A percentile compares a stretch with the other conserved stretches of the same genome.
Evolutionary conservation across 139 green algal species (phyloP).

Genomic region (Gonium pectorale): DNA sequence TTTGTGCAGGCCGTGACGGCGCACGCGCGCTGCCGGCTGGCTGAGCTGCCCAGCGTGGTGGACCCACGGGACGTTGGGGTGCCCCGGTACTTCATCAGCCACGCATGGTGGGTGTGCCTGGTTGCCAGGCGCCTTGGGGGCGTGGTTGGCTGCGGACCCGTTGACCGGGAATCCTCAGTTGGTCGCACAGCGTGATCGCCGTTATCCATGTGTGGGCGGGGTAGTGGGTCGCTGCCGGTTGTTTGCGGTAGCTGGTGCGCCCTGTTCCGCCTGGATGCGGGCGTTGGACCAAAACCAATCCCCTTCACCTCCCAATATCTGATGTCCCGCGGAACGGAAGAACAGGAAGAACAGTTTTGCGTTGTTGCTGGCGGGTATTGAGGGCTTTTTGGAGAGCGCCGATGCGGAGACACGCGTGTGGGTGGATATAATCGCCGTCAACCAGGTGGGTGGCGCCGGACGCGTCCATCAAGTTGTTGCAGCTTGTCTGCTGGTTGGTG

Average conservation of each 20-base stretch:
- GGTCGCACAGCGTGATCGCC: too few relatives aligned
- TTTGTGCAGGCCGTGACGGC: not conserved
- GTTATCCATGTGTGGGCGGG: too few relatives aligned
- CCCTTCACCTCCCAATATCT: not conserved
- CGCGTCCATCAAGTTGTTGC: too few relatives aligned
- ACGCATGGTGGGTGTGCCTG: not conserved
- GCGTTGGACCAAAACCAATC: not conserved
- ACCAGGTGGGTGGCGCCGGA: too few relatives aligned
- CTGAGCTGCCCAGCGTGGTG: not conserved
- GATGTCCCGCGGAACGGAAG: too few relatives aligned
- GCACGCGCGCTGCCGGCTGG: not conserved
- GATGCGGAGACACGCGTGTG: not conserved
- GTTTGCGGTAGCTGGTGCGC: too few relatives aligned
- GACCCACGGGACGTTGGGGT: not conserved
- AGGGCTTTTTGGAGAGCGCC: not conserved
- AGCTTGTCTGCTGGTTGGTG: too few relatives aligned
- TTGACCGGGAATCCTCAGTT: too few relatives aligned
- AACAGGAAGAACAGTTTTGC: not conserved
- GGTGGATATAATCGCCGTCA: constrained; percentile 5
- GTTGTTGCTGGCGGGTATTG: not conserved
- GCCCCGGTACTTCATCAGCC: not conserved
- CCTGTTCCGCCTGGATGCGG: too few relatives aligned
- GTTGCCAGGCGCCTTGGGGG: too few relatives aligned
- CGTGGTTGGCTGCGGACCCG: too few relatives aligned
- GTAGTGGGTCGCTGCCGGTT: too few relatives aligned